Evolutionary conservation across 139 green algal species (phyloP).

Genomic region (Chlamydomonas sphaeroides): DNA sequence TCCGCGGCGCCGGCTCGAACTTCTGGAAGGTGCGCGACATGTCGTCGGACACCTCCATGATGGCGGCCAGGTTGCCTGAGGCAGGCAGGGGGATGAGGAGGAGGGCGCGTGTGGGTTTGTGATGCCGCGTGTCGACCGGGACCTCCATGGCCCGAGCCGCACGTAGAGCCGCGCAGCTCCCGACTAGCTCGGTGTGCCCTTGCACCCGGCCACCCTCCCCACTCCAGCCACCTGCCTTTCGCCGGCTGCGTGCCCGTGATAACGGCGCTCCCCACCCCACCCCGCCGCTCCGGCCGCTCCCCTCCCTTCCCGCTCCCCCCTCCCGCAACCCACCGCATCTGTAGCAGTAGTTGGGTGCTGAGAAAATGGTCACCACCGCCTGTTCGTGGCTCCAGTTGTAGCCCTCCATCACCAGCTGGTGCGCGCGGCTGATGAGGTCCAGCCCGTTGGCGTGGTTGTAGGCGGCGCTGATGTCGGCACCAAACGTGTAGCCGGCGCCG

Average conservation of each 20-base stretch:
- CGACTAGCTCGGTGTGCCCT: too few species aligned
- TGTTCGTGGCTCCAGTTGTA: conserved; percentile 97
- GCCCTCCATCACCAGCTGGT: conserved; percentile 99
- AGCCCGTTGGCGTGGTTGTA: conserved; percentile 99
- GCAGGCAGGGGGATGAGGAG: not conserved
- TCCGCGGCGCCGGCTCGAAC: conserved; percentile 96
- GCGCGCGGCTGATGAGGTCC: conserved; percentile 93
- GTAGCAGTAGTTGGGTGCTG: conserved; percentile 99
- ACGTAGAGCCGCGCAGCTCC: too few species aligned
- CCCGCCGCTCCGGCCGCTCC: too few species aligned
- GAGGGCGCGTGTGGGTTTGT: too few species aligned
- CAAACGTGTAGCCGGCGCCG: conserved; percentile 99
- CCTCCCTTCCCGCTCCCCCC: not conserved
- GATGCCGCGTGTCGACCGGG: too few species aligned
- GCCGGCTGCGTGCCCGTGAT: too few species aligned
- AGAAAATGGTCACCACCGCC: conserved; percentile 98
- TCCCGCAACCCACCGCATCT: conserved; percentile 82
- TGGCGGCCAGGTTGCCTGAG: conserved; percentile 94
- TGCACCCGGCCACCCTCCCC: too few species aligned
- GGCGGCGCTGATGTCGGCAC: conserved; percentile 94
- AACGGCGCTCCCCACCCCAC: too few species aligned
- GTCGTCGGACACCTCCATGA: conserved; percentile 98
- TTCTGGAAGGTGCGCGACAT: conserved; percentile 92
- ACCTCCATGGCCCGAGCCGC: too few species aligned
- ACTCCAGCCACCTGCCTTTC: too few species aligned